A percentile compares a stretch with the other conserved stretches of the same genome.
Conservation (phyloP, 352 stramenopile genomes). For the Phytophthora fragariaefolia region DNA sequence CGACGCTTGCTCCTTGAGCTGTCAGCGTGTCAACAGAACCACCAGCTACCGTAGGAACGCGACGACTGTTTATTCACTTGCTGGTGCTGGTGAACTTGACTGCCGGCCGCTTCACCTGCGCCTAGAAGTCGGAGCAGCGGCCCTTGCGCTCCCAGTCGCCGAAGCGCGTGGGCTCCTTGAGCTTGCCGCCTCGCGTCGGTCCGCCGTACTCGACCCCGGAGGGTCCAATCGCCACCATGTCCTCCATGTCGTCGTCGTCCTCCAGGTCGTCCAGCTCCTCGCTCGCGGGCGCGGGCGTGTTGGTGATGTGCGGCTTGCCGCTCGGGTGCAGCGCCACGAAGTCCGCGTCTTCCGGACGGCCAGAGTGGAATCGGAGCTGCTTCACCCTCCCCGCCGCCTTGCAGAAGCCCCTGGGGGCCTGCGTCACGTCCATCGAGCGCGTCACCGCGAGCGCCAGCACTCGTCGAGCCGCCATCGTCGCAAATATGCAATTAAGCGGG, state of each 20-base stretch:
- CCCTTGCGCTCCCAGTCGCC: slow-evolving; percentile 98
- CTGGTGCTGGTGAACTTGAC: too few relatives aligned
- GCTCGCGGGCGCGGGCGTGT: slow-evolving; percentile 15
- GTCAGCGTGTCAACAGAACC: too few relatives aligned
- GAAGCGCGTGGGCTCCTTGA: slow-evolving; percentile 96
- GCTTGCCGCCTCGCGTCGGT: slow-evolving; percentile 91
- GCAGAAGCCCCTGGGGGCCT: not conserved
- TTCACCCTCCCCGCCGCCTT: not conserved
- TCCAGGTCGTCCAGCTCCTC: slow-evolving; percentile 35
- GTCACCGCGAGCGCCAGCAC: slow-evolving; percentile 5
- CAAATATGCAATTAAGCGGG: too few relatives aligned
- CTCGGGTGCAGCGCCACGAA: slow-evolving; percentile 44
- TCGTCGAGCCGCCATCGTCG: slow-evolving; percentile 34
- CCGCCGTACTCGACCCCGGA: slow-evolving; percentile 93
- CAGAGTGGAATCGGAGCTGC: slow-evolving; percentile 38
- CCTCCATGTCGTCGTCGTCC: slow-evolving; percentile 92
- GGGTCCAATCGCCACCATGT: slow-evolving; percentile 94
- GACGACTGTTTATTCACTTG: too few relatives aligned
- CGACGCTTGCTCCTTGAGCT: too few relatives aligned
- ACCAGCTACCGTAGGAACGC: too few relatives aligned
- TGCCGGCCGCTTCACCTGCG: not conserved
- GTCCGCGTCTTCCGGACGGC: slow-evolving; percentile 36
- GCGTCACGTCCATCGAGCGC: not conserved
- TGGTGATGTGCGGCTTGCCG: slow-evolving; percentile 31
- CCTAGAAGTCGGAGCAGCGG: slow-evolving; percentile 95